These are phyloP conservation scores for Lentithecium fluviatile DNA, from an alignment of 495 filamentous ascomycete genomes.

Conservation along the genomic window DNA sequence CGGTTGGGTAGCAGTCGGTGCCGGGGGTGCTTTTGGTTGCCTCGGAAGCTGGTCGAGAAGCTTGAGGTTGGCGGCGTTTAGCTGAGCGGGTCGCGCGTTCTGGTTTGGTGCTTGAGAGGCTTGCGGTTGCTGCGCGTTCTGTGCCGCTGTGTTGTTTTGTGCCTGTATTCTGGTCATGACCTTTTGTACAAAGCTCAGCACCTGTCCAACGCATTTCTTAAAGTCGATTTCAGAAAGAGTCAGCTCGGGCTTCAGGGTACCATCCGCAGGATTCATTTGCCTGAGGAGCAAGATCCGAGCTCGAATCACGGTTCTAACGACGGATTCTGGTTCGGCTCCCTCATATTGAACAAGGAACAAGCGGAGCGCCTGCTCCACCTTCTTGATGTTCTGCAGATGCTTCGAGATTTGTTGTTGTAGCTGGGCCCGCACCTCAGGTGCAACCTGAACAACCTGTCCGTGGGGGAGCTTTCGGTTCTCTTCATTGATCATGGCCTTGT, in stretches of 20 bases:
- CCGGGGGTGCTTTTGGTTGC: constrained; percentile 51
- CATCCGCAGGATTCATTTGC: constrained; percentile 19
- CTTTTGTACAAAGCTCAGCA: constrained; percentile 15
- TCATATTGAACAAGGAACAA: constrained; percentile 20
- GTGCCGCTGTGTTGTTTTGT: constrained; percentile 4
- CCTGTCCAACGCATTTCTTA: constrained; percentile 1
- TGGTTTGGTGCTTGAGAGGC: not conserved
- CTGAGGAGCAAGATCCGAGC: constrained; percentile 2
- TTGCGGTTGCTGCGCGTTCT: constrained; percentile 14
- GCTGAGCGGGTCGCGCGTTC: constrained; percentile 29
- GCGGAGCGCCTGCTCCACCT: constrained; percentile 21
- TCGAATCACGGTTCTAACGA: constrained; percentile 5
- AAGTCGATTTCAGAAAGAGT: constrained; percentile 21
- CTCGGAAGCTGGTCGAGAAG: constrained; percentile 21
- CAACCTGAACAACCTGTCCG: constrained; percentile 5
- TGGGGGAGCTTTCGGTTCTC: constrained; percentile 11
- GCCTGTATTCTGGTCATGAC: constrained; percentile 10
- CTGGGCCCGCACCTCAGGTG: constrained; percentile 21
- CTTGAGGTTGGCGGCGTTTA: constrained; percentile 64
- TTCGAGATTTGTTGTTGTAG: constrained; percentile 16
- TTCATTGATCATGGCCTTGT: constrained; percentile 19
- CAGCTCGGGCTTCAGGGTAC: constrained; percentile 17
- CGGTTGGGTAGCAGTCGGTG: constrained; percentile 63
- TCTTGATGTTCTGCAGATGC: constrained; percentile 3
- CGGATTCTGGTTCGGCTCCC: constrained; percentile 6